Evolutionary conservation across 202 grass and related monocot species (phyloP).

Genomic region (Elaeis oleifera): DNA sequence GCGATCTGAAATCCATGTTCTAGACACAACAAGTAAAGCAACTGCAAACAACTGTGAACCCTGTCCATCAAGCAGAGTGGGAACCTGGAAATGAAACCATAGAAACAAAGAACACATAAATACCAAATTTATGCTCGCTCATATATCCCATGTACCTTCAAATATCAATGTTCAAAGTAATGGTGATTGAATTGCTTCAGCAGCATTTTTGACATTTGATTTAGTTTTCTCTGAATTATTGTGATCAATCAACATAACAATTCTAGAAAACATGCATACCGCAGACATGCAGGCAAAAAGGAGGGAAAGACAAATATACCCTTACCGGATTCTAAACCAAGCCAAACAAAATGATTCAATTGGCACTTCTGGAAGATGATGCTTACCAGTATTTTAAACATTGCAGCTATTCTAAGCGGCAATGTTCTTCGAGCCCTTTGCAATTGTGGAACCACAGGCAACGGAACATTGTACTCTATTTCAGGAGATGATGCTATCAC

Average conservation of each 20-base stretch:
- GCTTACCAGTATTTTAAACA: conserved; percentile 91
- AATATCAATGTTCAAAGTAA: no score
- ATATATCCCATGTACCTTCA: no score
- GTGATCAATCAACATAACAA: background rate
- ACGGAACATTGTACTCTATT: conserved; percentile 27
- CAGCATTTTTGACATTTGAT: no score
- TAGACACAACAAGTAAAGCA: conserved; percentile 82
- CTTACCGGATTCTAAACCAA: no score
- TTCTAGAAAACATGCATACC: no score
- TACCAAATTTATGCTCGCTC: no score
- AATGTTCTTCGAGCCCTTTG: conserved; percentile 44
- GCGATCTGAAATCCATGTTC: conserved; percentile 94
- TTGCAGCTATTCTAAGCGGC: conserved; percentile 57
- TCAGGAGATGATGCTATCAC: conserved; percentile 60
- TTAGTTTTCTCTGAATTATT: background rate
- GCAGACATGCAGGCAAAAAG: no score
- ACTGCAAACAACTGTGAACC: conserved; percentile 86
- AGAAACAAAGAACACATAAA: background rate
- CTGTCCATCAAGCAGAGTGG: conserved; percentile 86
- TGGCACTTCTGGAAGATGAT: conserved; percentile 14
- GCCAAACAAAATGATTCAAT: no score
- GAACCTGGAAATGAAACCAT: conserved; percentile 48
- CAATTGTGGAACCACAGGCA: conserved; percentile 46
- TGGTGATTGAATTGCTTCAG: no score
- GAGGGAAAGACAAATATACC: no score